Evolutionary conservation across 345 rosid genomes (phyloP).

Genomic region (Nasturtium officinale): DNA sequence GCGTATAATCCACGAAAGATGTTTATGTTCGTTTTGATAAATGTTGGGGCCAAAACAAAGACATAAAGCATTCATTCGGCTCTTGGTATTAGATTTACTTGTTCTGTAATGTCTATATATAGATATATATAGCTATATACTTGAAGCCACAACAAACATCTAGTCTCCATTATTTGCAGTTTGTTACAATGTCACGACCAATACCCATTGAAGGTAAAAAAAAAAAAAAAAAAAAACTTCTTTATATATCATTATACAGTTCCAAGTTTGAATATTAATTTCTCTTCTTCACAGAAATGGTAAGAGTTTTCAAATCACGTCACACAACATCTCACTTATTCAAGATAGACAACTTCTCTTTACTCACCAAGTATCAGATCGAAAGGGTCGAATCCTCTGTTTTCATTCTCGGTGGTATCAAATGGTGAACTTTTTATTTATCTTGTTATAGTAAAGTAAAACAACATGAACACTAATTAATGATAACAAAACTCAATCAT

Average conservation of each 20-base stretch:
- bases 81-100: too few species aligned
- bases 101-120: conserved; percentile 3
- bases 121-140: background rate
- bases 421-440: background rate
- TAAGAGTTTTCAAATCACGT: conserved; percentile 2
- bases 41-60: background rate
- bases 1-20: background rate
- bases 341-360: conserved; percentile 45
- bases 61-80: background rate
- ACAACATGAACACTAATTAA: background rate
- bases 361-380: conserved; percentile 11
- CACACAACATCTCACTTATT: conserved; percentile 34
- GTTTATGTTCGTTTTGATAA: conserved; percentile 12
- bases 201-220: conserved; percentile 26
- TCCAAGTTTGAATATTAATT: background rate
- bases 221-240: background rate
- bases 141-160: background rate
- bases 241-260: background rate
- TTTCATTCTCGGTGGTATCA: conserved; percentile 29
- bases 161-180: conserved; percentile 1
- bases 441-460: background rate
- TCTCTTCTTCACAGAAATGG: too few species aligned
- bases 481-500: background rate
- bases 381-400: conserved; percentile 16
- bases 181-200: conserved; percentile 33